Evolutionary conservation across 2,329 filamentous ascomycete genomes (phyloP).

Genomic region (Verticillium albo-atrum): DNA sequence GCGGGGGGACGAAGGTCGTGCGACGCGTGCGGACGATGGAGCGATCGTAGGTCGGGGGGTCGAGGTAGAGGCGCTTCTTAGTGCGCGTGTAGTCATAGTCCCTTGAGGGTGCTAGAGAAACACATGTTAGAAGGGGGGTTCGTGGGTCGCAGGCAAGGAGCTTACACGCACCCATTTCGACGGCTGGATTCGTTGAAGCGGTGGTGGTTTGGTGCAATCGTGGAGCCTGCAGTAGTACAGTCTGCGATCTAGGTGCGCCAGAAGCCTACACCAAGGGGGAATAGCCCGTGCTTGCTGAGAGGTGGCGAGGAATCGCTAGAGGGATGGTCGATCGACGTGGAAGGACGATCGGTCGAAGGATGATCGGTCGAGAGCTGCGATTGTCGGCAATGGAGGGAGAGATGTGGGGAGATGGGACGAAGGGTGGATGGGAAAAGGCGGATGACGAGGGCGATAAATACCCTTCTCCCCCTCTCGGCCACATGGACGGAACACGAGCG

Average conservation of each 20-base stretch:
- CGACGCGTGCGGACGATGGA: conserved; percentile 27
- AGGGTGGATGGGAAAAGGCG: background rate
- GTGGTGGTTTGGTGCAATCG: background rate
- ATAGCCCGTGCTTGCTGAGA: too few relatives aligned
- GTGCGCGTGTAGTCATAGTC: conserved; percentile 18
- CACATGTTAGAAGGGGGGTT: conserved; percentile 13
- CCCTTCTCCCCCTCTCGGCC: background rate
- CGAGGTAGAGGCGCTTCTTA: conserved; percentile 40
- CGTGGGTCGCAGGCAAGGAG: background rate
- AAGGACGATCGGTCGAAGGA: background rate
- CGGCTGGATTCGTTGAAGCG: conserved; percentile 5
- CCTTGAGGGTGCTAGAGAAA: conserved; percentile 7
- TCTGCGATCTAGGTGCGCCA: conserved; percentile 4
- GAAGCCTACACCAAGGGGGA: conserved; percentile 5
- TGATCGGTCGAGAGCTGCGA: background rate
- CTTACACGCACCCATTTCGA: conserved; percentile 12
- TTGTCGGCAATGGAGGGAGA: background rate
- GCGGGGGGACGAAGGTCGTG: conserved; percentile 34
- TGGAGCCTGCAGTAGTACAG: background rate
- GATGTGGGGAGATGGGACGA: background rate
- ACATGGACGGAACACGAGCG: background rate
- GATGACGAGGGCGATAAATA: background rate
- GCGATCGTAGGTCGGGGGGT: conserved; percentile 33
- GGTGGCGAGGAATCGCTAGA: background rate
- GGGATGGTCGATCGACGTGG: background rate